These are phyloP conservation scores for Gymnopus androsaceus DNA, from an alignment of 1,284 basidiomycete species.

Conservation along the genomic window DNA sequence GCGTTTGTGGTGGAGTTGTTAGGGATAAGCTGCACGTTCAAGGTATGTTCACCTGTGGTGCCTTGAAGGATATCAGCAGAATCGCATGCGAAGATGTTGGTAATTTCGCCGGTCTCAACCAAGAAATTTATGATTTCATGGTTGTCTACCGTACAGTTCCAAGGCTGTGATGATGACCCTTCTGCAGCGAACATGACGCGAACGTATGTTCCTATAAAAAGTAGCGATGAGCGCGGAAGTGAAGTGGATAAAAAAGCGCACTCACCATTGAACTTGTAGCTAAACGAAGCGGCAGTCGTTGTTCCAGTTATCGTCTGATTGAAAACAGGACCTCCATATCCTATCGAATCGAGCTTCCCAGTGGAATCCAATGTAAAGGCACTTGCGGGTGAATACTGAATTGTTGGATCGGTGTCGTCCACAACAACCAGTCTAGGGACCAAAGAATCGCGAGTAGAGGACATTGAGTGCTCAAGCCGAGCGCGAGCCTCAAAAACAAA, in stretches of 20 bases:
- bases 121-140: not conserved
- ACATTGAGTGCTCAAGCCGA: not conserved
- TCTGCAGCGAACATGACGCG: not conserved
- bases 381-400: slow-evolving; percentile 1
- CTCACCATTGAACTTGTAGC: slow-evolving; percentile 9
- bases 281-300: not conserved
- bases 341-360: not conserved
- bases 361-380: slow-evolving; percentile 4
- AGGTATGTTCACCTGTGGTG: not conserved
- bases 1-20: not conserved
- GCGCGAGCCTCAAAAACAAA: not conserved
- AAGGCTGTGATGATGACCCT: not conserved
- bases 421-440: slow-evolving; percentile 6
- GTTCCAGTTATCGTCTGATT: slow-evolving; percentile 3
- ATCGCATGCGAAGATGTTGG: slow-evolving; percentile 7
- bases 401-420: slow-evolving; percentile 11
- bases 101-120: not conserved
- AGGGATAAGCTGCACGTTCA: not conserved
- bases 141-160: slow-evolving; percentile 4
- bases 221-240: not conserved
- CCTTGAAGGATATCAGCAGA: not conserved
- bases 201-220: not conserved
- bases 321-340: slow-evolving; percentile 1
- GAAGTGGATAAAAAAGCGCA: not conserved
- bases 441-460: not conserved